Conservation (phyloP, 2,329 filamentous ascomycete species). For the Ophiostoma sp. region DNA sequence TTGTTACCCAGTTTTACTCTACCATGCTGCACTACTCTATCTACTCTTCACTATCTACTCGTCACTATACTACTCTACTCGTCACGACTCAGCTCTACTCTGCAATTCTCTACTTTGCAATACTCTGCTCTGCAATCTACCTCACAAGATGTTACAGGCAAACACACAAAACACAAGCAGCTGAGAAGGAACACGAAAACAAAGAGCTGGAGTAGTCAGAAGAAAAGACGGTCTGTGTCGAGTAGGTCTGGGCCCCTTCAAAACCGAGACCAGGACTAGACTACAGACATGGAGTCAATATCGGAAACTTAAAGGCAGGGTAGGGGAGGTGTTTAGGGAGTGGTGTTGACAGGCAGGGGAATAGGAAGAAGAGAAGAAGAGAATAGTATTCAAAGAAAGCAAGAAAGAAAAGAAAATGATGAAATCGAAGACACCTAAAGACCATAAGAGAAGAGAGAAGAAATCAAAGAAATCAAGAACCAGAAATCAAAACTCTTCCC, state of each 20-base stretch:
- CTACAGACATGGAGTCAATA: background rate
- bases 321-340: background rate
- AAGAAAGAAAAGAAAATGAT: background rate
- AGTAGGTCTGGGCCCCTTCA: constrained; percentile 9
- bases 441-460: no score
- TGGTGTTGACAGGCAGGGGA: background rate
- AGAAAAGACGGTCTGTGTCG: constrained; percentile 9
- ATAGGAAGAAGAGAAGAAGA: background rate
- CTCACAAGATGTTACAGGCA: background rate
- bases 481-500: no score
- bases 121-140: no score
- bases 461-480: no score
- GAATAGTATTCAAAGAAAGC: background rate
- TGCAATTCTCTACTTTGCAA: no score
- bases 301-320: constrained; percentile 7
- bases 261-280: background rate
- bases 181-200: background rate
- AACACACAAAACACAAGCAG: background rate
- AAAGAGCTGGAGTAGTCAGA: background rate
- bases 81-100: no score
- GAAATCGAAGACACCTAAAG: no score
- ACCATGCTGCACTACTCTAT: no score
- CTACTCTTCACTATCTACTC: no score
- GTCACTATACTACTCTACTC: no score
- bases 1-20: no score